phyloP scores from a whole-genome alignment of 176 grass and related monocot genomes.

The Carex kokanica region DNA sequence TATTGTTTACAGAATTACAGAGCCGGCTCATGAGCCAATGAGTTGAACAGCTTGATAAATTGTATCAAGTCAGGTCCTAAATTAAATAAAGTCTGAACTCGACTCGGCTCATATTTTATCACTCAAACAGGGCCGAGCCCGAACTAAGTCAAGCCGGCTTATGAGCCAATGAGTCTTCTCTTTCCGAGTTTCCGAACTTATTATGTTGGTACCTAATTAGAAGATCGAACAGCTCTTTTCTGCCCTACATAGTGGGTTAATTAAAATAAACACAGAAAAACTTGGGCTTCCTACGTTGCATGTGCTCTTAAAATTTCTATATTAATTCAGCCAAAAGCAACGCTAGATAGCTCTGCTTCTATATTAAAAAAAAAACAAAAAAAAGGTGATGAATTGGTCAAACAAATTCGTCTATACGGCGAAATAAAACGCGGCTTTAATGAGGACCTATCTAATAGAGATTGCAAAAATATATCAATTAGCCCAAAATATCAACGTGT shows the following conservation, averaged over 20 bases:
- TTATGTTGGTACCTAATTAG: no score
- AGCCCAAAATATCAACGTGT: neutral
- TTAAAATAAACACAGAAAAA: neutral
- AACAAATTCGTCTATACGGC: neutral
- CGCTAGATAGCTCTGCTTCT: neutral
- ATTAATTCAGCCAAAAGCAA: neutral
- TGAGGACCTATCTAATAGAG: neutral
- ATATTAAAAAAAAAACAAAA: neutral
- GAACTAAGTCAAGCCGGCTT: no score
- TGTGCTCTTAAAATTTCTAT: neutral
- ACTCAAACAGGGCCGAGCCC: no score
- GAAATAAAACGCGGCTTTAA: neutral
- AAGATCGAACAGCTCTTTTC: no score
- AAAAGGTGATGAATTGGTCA: neutral
- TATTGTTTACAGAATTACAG: no score
- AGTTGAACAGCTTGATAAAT: no score
- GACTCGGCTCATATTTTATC: no score
- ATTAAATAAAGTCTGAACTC: no score
- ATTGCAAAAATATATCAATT: neutral
- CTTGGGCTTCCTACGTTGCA: neutral
- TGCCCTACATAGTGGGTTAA: neutral
- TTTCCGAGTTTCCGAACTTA: no score
- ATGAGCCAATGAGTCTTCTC: no score
- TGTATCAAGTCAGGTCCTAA: no score
- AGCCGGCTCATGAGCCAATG: no score